Percentiles rank a stretch among this genome's conserved stretches.
Conservation (phyloP, 2,329 filamentous ascomycete species). For the Paradendryphiella salina region DNA sequence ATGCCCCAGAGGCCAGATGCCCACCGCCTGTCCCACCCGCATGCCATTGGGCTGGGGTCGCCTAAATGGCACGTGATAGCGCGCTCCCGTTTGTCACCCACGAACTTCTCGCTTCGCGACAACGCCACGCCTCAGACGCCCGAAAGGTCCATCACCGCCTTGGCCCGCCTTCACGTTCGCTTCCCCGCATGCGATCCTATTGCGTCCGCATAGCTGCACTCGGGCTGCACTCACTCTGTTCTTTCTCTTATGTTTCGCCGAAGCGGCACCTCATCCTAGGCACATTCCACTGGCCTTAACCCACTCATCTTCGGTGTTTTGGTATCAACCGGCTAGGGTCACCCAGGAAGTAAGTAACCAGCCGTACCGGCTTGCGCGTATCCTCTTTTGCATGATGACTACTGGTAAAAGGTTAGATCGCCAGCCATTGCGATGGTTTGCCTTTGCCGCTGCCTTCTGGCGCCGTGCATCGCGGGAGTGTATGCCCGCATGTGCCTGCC, state of each 20-base stretch:
- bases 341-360: constrained; percentile 9
- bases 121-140: not conserved
- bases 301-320: not conserved
- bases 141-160: not conserved
- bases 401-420: constrained; percentile 45
- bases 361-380: not conserved
- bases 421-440: constrained; percentile 27
- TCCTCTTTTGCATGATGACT: constrained; percentile 27
- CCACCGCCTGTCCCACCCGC: constrained; percentile 7
- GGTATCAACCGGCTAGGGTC: not conserved
- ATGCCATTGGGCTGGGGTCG: not conserved
- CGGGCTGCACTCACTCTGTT: not conserved
- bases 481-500: constrained; percentile 9
- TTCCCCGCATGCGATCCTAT: not conserved
- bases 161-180: not conserved
- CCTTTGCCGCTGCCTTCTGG: constrained; percentile 11
- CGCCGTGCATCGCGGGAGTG: constrained; percentile 7
- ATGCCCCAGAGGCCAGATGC: constrained; percentile 12
- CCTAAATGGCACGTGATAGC: constrained; percentile 4
- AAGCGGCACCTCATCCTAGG: constrained; percentile 1
- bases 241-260: not conserved
- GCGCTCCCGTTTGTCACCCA: not conserved
- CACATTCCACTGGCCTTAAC: constrained; percentile 1
- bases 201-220: constrained; percentile 2
- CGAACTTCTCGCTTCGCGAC: not conserved